These are phyloP conservation scores for Rhizopogon salebrosus DNA, from an alignment of 768 basidiomycete genomes.

Conservation along the genomic window DNA sequence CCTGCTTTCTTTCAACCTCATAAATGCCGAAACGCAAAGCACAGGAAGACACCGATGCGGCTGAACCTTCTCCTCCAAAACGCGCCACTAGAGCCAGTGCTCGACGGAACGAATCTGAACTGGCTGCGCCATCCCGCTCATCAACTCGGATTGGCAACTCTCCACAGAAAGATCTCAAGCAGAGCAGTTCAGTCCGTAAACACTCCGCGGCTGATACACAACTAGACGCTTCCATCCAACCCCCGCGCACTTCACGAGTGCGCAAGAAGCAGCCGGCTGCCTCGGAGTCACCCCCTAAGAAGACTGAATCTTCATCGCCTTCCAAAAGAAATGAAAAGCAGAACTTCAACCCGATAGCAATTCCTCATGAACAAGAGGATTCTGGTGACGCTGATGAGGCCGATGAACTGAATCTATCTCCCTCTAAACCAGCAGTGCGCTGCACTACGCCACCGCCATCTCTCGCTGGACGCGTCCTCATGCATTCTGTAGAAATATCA, in stretches of 20 bases:
- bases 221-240: background rate
- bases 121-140: background rate
- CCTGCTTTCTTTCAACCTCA: background rate
- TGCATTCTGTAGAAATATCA: constrained; percentile 27
- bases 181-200: background rate
- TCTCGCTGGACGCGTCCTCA: constrained; percentile 16
- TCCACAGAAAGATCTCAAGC: background rate
- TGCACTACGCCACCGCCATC: constrained; percentile 21
- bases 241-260: background rate
- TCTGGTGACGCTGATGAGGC: constrained; percentile 8
- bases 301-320: background rate
- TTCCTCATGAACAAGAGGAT: background rate
- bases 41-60: constrained; percentile 10
- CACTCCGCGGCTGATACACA: background rate
- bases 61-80: constrained; percentile 25
- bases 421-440: constrained; percentile 1
- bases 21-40: constrained; percentile 47
- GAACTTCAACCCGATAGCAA: background rate
- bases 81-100: constrained; percentile 26
- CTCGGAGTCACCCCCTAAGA: constrained; percentile 1
- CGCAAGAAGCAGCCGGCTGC: background rate
- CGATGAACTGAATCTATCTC: constrained; percentile 26
- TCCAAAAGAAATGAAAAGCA: background rate
- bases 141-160: background rate
- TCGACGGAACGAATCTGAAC: background rate